Evolutionary conservation across 2,329 filamentous ascomycete species (phyloP).

Genomic region (Chaetomiaceae sp.): DNA sequence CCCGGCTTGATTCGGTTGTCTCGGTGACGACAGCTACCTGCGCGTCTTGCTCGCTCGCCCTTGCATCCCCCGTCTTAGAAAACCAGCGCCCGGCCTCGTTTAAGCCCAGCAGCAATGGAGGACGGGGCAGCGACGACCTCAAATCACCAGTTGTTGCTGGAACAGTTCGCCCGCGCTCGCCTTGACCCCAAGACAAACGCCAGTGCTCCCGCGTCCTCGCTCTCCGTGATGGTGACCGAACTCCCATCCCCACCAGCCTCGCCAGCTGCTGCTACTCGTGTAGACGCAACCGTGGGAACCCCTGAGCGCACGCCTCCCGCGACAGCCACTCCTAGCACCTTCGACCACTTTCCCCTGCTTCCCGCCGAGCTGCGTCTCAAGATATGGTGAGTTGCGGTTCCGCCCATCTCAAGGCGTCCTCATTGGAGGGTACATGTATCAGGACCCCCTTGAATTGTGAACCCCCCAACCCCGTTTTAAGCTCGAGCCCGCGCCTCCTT

Average conservation of each 20-base stretch:
- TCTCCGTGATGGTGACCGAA: conserved; percentile 12
- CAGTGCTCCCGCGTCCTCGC: not conserved
- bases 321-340: conserved; percentile 11
- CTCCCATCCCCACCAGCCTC: conserved; percentile 14
- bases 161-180: not conserved
- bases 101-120: too few species aligned
- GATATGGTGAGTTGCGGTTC: conserved; percentile 28
- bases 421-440: not conserved
- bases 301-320: not conserved
- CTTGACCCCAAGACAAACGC: not conserved
- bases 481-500: too few species aligned
- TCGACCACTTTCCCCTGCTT: conserved; percentile 30
- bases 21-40: too few species aligned
- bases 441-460: not conserved
- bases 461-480: too few species aligned
- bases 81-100: too few species aligned
- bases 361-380: conserved; percentile 35
- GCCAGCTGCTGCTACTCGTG: not conserved
- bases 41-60: too few species aligned
- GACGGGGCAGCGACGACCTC: too few species aligned
- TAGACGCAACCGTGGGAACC: not conserved
- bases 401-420: not conserved
- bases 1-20: too few species aligned
- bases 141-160: too few species aligned
- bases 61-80: too few species aligned